Conservation (phyloP, 352 stramenopile species). For the Globisporangium cystogenes region DNA sequence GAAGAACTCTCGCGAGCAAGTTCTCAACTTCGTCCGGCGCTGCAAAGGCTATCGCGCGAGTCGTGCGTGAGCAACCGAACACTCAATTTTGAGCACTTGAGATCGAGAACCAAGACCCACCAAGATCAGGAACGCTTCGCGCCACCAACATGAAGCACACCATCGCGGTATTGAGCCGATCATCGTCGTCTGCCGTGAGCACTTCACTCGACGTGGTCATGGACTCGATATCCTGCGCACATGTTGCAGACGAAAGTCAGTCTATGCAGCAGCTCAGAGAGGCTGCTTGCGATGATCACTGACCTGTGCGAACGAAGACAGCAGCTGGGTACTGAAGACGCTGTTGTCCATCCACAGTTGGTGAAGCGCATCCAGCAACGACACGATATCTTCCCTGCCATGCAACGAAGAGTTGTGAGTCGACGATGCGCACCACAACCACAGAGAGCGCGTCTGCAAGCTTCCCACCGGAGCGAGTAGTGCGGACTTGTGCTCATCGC, state of each 20-base stretch:
- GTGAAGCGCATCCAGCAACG: constrained; percentile 35
- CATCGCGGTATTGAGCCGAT: constrained; percentile 35
- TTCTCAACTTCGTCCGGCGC: constrained; percentile 10
- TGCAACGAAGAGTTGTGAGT: neutral
- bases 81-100: neutral
- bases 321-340: constrained; percentile 60
- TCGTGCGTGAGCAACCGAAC: constrained; percentile 2
- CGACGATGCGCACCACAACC: neutral
- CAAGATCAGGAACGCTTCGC: constrained; percentile 34
- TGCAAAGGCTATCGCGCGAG: constrained; percentile 8
- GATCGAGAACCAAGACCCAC: constrained; percentile 15
- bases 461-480: constrained; percentile 29
- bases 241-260: too few species aligned
- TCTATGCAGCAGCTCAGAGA: too few species aligned
- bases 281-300: neutral
- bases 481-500: constrained; percentile 39
- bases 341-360: constrained; percentile 65
- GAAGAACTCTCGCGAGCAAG: constrained; percentile 25
- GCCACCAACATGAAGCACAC: constrained; percentile 58
- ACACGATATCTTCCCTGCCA: constrained; percentile 41
- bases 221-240: constrained; percentile 40
- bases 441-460: neutral
- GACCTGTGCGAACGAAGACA: constrained; percentile 58
- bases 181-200: constrained; percentile 18
- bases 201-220: constrained; percentile 20